Base-by-base conservation (phyloP, 108 stramenopile species). In the Cylindrotheca closterium region DNA sequence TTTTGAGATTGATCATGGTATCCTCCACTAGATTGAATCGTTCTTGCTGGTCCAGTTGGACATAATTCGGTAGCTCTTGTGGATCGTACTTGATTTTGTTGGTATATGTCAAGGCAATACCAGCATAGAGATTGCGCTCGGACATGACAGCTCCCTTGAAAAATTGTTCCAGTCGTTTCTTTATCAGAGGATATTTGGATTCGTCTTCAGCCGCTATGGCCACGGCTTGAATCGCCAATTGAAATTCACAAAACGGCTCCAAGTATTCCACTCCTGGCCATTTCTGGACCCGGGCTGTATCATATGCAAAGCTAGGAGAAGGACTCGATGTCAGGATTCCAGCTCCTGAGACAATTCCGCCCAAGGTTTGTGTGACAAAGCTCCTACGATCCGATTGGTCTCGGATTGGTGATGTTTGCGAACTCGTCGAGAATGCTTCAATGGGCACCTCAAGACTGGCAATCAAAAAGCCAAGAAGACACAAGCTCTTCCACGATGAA, bases 101-200 rank as follows among this genome's bases (percentile, higher is more conserved):
- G 29, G 32, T 58, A 29, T 58, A 58, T 33, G 29, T 24, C 5
- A 58, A 31, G 8, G 17, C 27, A 8, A 58, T 12, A 33, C 56
- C 56, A 33, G 32, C 8, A 29, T 58, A 58, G 30, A 32, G 32
- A 21, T 58, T 58, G 29, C 32, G 29, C 21, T 58, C 56, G 15
- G 22, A 33, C 5, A 58, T 10, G 15, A 58, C 15, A 32, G 12
- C 22, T 5, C 56, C 56, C 5, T 19, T 12, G 28, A 58, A 58
- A 29, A 58, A 58, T 19, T 58, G 29, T 58, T 58, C 56, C 26
- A 58, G 12, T 24, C 56, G 56, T 19, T 58, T 58, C 32, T 32
- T 24, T n/a, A 58, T 15, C 8, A 33, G 19, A 5, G 56, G 56
- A 8, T 19, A 58, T 12, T 58, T 58, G 8, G 8, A 12, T 8